These are phyloP conservation scores for Pythium scleroteichum DNA, from an alignment of 352 stramenopile genomes.

Conservation along the genomic window DNA sequence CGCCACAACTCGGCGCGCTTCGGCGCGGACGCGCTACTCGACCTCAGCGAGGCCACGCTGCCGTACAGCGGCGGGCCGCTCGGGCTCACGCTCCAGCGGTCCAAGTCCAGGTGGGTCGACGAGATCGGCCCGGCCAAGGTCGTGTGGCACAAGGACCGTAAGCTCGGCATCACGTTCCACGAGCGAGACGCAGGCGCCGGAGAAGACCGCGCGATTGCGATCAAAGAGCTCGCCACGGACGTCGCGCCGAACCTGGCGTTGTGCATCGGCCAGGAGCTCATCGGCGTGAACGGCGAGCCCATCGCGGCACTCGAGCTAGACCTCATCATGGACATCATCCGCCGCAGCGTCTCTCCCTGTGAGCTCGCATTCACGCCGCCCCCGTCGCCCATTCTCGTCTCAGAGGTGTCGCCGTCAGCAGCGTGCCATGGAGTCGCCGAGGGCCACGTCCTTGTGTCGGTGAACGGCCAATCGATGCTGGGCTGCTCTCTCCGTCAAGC, in stretches of 20 bases:
- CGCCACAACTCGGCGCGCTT: conserved; percentile 22
- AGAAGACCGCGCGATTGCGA: conserved; percentile 34
- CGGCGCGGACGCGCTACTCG: neutral
- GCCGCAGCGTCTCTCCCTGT: conserved; percentile 38
- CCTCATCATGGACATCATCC: conserved; percentile 41
- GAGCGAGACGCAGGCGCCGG: conserved; percentile 22
- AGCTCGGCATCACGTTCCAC: conserved; percentile 52
- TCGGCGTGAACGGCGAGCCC: conserved; percentile 39
- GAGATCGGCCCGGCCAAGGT: conserved; percentile 35
- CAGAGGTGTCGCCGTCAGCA: conserved; percentile 32
- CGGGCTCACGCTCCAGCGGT: conserved; percentile 43
- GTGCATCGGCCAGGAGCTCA: conserved; percentile 44
- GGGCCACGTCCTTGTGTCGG: conserved; percentile 43
- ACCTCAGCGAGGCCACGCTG: conserved; percentile 12
- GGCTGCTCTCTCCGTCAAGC: conserved; percentile 41
- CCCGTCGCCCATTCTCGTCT: conserved; percentile 43
- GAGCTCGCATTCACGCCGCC: conserved; percentile 50
- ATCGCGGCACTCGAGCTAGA: conserved; percentile 38
- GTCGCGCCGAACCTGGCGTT: conserved; percentile 22
- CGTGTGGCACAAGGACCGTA: conserved; percentile 44
- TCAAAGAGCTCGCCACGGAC: conserved; percentile 40
- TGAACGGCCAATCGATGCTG: conserved; percentile 37
- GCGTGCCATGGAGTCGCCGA: conserved; percentile 30
- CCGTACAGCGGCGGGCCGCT: conserved; percentile 40
- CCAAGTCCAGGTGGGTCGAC: conserved; percentile 37